phyloP scores from a whole-genome alignment of 805 yeast genomes.

The Metschnikowia baotianmanensis region DNA sequence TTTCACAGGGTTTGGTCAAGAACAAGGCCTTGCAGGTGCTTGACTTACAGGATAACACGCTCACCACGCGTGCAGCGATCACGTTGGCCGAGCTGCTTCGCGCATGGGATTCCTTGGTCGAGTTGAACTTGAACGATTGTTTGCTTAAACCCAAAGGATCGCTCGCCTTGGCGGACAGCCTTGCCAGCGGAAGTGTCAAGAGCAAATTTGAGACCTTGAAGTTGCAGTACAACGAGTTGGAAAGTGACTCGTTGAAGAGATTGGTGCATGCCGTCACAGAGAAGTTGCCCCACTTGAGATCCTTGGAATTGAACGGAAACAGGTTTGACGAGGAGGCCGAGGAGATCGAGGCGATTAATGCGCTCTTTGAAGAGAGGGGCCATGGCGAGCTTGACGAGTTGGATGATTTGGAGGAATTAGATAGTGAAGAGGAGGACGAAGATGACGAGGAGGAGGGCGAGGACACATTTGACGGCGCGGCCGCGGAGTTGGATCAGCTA shows the following conservation, averaged over 20 bases:
- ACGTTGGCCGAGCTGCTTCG: conserved; percentile 43
- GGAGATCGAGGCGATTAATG: conserved; percentile 56
- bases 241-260: conserved; percentile 57
- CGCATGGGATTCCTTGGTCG: conserved; percentile 64
- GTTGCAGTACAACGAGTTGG: conserved; percentile 88
- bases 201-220: conserved; percentile 55
- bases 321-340: conserved; percentile 86
- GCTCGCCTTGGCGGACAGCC: conserved; percentile 47
- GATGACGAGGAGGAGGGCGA: conserved; percentile 51
- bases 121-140: conserved; percentile 87
- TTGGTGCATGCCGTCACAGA: conserved; percentile 52
- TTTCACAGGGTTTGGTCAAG: conserved; percentile 65
- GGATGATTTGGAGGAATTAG: conserved; percentile 88
- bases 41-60: conserved; percentile 94
- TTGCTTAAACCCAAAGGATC: conserved; percentile 80
- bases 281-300: conserved; percentile 58
- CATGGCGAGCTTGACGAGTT: conserved; percentile 86
- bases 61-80: conserved; percentile 69
- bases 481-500: conserved; percentile 52
- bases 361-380: conserved; percentile 68
- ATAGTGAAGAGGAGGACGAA: conserved; percentile 67
- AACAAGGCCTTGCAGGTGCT: conserved; percentile 61
- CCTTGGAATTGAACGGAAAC: conserved; percentile 89
- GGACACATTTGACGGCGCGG: conserved; percentile 40
- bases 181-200: conserved; percentile 34